These are phyloP conservation scores for Claviceps purpurea DNA, from an alignment of 2,329 filamentous ascomycete species.

Conservation along the genomic window DNA sequence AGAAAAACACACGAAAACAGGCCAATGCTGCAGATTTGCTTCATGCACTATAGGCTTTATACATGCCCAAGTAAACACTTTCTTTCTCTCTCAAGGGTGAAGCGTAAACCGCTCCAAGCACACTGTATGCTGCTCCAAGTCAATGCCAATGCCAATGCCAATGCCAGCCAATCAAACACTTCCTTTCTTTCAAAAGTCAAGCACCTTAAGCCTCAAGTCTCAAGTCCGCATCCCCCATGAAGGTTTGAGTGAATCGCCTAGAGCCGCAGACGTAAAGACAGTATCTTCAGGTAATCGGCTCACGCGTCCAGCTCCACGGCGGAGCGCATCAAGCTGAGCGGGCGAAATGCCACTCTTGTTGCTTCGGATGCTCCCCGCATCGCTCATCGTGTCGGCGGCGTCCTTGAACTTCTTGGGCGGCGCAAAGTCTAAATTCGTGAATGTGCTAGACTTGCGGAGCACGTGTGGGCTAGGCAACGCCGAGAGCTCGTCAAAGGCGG, in stretches of 20 bases:
- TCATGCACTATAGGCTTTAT: background rate
- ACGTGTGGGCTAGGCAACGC: constrained; percentile 77
- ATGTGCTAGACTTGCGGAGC: constrained; percentile 64
- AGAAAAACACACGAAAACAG: constrained; percentile 2
- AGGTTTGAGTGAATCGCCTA: constrained; percentile 48
- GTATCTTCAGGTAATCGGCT: constrained; percentile 71
- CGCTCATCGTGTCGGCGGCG: constrained; percentile 41
- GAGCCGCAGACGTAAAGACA: constrained; percentile 62
- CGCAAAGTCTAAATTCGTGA: constrained; percentile 69
- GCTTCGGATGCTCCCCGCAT: constrained; percentile 51
- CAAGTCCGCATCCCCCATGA: constrained; percentile 41
- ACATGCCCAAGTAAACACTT: background rate
- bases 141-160: too few relatives aligned
- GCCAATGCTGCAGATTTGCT: constrained; percentile 2
- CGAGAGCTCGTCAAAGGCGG: constrained; percentile 75
- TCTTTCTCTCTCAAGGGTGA: background rate
- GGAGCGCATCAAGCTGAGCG: constrained; percentile 56
- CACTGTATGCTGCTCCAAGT: background rate
- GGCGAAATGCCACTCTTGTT: constrained; percentile 63
- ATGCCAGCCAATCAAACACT: too few relatives aligned
- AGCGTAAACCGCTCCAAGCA: background rate
- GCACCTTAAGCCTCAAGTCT: background rate
- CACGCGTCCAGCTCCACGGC: constrained; percentile 72
- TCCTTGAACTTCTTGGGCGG: constrained; percentile 63
- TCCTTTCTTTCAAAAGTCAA: too few relatives aligned